Conservation (phyloP, 306 rosid species). For the Cicer yamashitae region DNA sequence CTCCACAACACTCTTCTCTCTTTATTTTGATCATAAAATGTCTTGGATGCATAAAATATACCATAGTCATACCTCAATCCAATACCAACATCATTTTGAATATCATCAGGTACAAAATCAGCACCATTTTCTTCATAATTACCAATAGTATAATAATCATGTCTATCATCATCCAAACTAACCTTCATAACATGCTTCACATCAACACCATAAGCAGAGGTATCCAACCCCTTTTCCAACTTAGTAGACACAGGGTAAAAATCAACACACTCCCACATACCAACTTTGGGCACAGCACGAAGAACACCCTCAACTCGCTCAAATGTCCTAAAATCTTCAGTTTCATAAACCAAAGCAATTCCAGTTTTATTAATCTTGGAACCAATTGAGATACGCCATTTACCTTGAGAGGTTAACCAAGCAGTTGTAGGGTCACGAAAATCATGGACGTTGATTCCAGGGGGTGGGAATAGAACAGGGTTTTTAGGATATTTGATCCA, state of each 20-base stretch:
- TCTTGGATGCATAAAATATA: conserved; percentile 80
- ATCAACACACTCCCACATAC: conserved; percentile 97
- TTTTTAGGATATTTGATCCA: conserved; percentile 78
- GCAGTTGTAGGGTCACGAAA: conserved; percentile 96
- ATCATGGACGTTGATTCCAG: conserved; percentile 58
- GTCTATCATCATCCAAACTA: conserved; percentile 74
- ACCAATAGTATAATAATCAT: conserved; percentile 85
- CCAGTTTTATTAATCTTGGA: conserved; percentile 76
- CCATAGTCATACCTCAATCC: conserved; percentile 85
- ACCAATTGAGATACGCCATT: conserved; percentile 77
- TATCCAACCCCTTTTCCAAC: conserved; percentile 58
- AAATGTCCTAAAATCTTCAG: conserved; percentile 65
- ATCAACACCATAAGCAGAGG: conserved; percentile 58
- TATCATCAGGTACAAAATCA: conserved; percentile 62
- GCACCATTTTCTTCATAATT: conserved; percentile 65
- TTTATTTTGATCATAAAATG: conserved; percentile 65
- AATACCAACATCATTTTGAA: conserved; percentile 69
- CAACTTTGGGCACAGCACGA: conserved; percentile 68
- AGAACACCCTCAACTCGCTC: conserved; percentile 59
- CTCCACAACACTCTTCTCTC: conserved; percentile 89
- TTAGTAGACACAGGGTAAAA: conserved; percentile 66
- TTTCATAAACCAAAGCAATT: conserved; percentile 71
- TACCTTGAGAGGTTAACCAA: conserved; percentile 78
- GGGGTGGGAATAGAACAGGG: conserved; percentile 79
- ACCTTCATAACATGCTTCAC: conserved; percentile 82